These are phyloP conservation scores for Magnaporthiopsis poae DNA, from an alignment of 2,329 filamentous ascomycete species.

Conservation along the genomic window DNA sequence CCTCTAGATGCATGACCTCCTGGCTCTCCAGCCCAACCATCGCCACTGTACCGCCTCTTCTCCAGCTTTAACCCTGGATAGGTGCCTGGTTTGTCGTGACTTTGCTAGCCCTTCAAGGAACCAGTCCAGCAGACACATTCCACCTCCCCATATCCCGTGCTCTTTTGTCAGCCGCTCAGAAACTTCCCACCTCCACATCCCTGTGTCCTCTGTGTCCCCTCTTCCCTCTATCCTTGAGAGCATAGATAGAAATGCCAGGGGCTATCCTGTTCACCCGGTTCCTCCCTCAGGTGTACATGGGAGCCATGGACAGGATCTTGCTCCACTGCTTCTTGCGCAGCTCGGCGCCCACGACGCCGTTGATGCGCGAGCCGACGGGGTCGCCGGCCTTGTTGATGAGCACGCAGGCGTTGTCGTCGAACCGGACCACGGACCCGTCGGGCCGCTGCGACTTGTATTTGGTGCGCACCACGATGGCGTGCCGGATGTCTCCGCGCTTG, in stretches of 20 bases:
- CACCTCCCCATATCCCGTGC: not conserved
- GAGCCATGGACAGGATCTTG: constrained; percentile 92
- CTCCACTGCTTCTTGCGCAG: constrained; percentile 90
- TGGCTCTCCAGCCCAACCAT: not conserved
- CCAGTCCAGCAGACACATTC: not conserved
- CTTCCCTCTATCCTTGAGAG: not conserved
- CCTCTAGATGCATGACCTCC: not conserved
- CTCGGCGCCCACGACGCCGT: constrained; percentile 83
- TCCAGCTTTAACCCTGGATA: not conserved
- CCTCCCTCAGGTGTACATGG: constrained; percentile 44
- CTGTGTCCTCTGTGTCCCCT: not conserved
- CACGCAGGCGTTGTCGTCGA: constrained; percentile 97
- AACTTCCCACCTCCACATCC: not conserved
- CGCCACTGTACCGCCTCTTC: too few species aligned
- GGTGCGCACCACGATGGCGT: constrained; percentile 89
- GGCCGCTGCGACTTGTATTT: constrained; percentile 75
- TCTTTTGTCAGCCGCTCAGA: not conserved
- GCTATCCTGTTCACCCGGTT: not conserved
- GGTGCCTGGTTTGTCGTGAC: not conserved
- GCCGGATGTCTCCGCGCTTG: constrained; percentile 87
- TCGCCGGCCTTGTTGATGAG: constrained; percentile 94
- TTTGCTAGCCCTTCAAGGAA: not conserved
- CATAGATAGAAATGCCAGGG: too few species aligned
- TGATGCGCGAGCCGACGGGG: constrained; percentile 84
- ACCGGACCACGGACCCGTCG: constrained; percentile 82